Evolutionary conservation across 805 yeast species (phyloP).

Genomic region (Starmerella riodocensis): DNA sequence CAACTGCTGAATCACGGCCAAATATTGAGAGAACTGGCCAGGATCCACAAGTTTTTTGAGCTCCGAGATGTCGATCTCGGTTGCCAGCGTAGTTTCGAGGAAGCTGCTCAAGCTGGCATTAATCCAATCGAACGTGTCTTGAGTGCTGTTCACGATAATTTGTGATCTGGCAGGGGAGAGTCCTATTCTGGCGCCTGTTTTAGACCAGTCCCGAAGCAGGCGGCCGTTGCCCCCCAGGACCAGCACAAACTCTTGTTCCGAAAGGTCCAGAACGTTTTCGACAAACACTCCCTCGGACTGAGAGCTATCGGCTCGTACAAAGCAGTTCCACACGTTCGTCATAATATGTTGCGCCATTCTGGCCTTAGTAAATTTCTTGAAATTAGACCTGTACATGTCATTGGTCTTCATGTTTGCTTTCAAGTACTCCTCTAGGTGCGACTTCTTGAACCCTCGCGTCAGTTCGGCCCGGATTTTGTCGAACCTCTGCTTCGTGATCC

Average conservation of each 20-base stretch:
- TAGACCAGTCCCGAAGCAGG: conserved; percentile 31
- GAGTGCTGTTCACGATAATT: conserved; percentile 33
- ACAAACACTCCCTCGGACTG: conserved; percentile 27
- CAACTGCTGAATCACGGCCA: conserved; percentile 23
- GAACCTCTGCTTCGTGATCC: conserved; percentile 9
- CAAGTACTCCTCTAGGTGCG: conserved; percentile 21
- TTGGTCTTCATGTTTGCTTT: background rate
- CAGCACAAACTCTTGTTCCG: conserved; percentile 32
- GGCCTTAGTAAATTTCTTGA: conserved; percentile 12
- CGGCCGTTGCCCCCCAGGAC: conserved; percentile 31
- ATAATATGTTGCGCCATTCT: conserved; percentile 26
- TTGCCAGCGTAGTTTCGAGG: conserved; percentile 25
- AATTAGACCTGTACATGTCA: background rate
- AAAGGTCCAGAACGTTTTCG: conserved; percentile 28
- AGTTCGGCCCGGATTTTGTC: conserved; percentile 21
- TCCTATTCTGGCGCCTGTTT: conserved; percentile 32
- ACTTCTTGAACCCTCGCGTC: conserved; percentile 21
- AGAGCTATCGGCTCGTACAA: conserved; percentile 18
- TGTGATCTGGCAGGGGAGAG: conserved; percentile 27
- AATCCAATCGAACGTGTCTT: conserved; percentile 34
- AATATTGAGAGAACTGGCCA: conserved; percentile 8
- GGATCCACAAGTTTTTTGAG: conserved; percentile 11
- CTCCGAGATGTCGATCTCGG: conserved; percentile 27
- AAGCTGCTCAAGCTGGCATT: conserved; percentile 23
- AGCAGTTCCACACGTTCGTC: conserved; percentile 29